A percentile compares a stretch with the other conserved stretches of the same genome.
phyloP scores from a whole-genome alignment of 768 basidiomycete genomes.

The Boletellus ananas region DNA sequence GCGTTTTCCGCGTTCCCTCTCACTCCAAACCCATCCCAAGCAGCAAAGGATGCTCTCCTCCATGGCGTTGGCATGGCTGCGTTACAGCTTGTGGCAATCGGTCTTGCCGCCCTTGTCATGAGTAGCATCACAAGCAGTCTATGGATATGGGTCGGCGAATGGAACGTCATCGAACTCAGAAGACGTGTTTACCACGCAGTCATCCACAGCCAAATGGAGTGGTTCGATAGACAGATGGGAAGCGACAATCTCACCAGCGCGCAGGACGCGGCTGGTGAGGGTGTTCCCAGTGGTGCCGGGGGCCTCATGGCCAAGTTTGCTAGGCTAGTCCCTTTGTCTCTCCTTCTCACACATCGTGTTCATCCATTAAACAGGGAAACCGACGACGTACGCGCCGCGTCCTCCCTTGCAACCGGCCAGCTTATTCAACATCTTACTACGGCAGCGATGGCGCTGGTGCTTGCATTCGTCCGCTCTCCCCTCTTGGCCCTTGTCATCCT shows the following conservation, averaged over 20 bases:
- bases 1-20: constrained; percentile 60
- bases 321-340: constrained; percentile 41
- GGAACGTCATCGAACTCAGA: constrained; percentile 66
- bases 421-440: constrained; percentile 81
- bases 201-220: constrained; percentile 69
- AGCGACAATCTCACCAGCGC: constrained; percentile 42
- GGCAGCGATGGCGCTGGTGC: constrained; percentile 68
- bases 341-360: background rate
- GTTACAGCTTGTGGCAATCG: constrained; percentile 63
- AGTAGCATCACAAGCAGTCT: constrained; percentile 72
- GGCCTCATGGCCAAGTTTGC: constrained; percentile 93
- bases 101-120: constrained; percentile 60
- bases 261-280: constrained; percentile 34
- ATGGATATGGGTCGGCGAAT: constrained; percentile 89
- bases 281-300: constrained; percentile 70
- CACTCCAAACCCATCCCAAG: constrained; percentile 35
- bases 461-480: constrained; percentile 80
- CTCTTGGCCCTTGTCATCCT: constrained; percentile 90
- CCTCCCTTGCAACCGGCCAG: constrained; percentile 74
- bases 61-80: constrained; percentile 58
- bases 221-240: constrained; percentile 85
- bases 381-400: constrained; percentile 85
- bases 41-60: constrained; percentile 49
- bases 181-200: constrained; percentile 66
- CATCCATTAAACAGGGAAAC: constrained; percentile 64